Conservation (phyloP, 345 rosid genomes). For the Gossypium arboreum region DNA sequence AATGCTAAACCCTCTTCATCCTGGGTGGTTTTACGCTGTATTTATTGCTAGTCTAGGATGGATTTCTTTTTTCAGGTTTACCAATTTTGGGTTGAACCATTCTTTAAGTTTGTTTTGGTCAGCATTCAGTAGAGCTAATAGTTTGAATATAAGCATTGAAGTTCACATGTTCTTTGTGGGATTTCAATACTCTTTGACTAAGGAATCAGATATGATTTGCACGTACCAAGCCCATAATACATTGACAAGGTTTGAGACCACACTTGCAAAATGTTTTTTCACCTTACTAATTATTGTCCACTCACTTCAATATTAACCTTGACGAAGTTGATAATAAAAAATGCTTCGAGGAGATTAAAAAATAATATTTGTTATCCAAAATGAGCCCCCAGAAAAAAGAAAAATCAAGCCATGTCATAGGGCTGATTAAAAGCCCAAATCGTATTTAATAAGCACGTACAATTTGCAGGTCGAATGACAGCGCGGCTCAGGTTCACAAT, state of each 20-base stretch:
- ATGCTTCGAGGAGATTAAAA: background rate
- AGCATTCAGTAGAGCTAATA: background rate
- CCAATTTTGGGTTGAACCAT: background rate
- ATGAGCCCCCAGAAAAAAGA: background rate
- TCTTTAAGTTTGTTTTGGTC: background rate
- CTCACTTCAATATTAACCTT: background rate
- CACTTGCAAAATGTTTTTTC: background rate
- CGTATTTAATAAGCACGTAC: background rate
- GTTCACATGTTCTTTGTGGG: conserved; percentile 2
- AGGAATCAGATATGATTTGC: background rate
- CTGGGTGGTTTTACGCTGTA: background rate
- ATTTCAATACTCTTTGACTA: conserved; percentile 7
- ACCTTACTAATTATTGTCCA: background rate
- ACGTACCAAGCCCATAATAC: background rate
- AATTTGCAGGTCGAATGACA: no score
- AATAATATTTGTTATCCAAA: background rate
- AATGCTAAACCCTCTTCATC: background rate
- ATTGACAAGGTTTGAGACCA: background rate
- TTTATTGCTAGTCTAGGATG: background rate
- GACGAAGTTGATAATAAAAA: background rate
- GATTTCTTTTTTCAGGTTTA: background rate
- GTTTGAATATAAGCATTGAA: background rate
- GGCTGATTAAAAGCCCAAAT: background rate
- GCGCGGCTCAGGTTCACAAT: background rate
- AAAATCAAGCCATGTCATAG: background rate